phyloP scores from a whole-genome alignment of 2,329 filamentous ascomycete genomes.

The Nothophaeocryptopus gaeumannii region DNA sequence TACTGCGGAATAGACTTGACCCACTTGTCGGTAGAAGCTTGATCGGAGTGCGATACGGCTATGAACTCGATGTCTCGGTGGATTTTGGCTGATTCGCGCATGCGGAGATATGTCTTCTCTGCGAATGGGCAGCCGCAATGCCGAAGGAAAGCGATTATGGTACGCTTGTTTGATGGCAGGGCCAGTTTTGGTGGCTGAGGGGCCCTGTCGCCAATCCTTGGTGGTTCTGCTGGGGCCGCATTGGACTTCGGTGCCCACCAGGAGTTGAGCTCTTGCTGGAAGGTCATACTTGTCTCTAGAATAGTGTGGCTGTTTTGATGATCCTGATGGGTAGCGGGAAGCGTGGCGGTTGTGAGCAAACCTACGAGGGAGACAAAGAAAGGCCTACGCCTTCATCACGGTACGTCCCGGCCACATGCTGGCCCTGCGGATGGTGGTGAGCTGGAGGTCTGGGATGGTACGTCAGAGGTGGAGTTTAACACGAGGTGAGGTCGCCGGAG shows the following conservation, averaged over 20 bases:
- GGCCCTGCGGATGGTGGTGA: too few species aligned
- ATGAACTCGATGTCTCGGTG: constrained; percentile 56
- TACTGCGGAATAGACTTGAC: constrained; percentile 40
- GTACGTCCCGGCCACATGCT: too few species aligned
- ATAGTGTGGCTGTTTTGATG: too few species aligned
- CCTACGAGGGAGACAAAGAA: not conserved
- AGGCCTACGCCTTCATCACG: not conserved
- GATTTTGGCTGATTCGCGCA: constrained; percentile 53
- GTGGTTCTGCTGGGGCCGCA: constrained; percentile 32
- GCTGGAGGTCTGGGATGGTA: too few species aligned
- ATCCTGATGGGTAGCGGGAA: not conserved
- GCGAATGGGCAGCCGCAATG: constrained; percentile 74
- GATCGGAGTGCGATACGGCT: constrained; percentile 60
- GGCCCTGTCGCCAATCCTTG: constrained; percentile 55
- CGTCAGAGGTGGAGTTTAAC: too few species aligned
- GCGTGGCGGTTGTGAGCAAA: not conserved
- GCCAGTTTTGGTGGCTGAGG: constrained; percentile 54
- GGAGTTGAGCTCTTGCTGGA: constrained; percentile 39
- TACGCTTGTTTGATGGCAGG: constrained; percentile 55
- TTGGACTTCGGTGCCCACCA: constrained; percentile 39
- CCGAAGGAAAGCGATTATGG: constrained; percentile 64
- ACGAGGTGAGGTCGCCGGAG: too few species aligned
- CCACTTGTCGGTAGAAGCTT: constrained; percentile 57
- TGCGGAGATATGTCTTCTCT: constrained; percentile 45
- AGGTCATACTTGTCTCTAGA: constrained; percentile 15